Evolutionary conservation across 805 yeast genomes (phyloP).

Genomic region (Wickerhamiella nectarea): DNA sequence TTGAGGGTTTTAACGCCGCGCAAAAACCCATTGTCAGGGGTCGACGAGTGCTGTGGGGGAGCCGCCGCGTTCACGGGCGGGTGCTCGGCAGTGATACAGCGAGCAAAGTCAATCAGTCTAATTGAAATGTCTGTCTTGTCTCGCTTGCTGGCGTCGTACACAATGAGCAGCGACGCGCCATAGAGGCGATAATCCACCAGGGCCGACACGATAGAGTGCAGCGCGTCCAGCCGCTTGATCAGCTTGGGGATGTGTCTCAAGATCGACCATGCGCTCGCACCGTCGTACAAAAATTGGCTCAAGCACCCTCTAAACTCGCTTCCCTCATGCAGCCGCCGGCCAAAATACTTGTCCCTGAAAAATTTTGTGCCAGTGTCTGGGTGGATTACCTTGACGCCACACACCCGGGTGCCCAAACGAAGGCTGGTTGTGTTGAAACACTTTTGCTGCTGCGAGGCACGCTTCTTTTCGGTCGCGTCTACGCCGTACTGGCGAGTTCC

Average conservation of each 20-base stretch:
- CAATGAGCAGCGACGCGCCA: constrained; percentile 76
- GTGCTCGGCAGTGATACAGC: constrained; percentile 61
- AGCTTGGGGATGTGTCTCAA: constrained; percentile 53
- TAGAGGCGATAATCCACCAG: constrained; percentile 73
- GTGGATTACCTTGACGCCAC: constrained; percentile 89
- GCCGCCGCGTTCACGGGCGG: constrained; percentile 34
- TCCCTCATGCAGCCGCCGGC: constrained; percentile 61
- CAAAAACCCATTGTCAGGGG: constrained; percentile 71
- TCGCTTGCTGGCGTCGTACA: constrained; percentile 58
- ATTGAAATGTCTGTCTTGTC: constrained; percentile 20
- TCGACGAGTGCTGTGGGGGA: constrained; percentile 55
- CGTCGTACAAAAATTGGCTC: constrained; percentile 70
- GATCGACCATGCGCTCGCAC: constrained; percentile 43
- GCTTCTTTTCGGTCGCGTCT: constrained; percentile 66
- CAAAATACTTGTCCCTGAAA: constrained; percentile 82
- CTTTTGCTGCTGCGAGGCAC: constrained; percentile 64
- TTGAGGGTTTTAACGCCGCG: constrained; percentile 66
- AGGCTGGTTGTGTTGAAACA: constrained; percentile 73
- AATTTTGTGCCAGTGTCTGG: constrained; percentile 33
- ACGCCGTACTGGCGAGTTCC: constrained; percentile 97
- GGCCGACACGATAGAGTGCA: constrained; percentile 39
- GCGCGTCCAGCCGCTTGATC: constrained; percentile 43
- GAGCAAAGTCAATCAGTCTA: constrained; percentile 89
- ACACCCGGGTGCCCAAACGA: constrained; percentile 74
- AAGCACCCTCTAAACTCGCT: constrained; percentile 63